These are phyloP conservation scores for Dendrobium officinale DNA, from an alignment of 106 monocot species.

Conservation along the genomic window DNA sequence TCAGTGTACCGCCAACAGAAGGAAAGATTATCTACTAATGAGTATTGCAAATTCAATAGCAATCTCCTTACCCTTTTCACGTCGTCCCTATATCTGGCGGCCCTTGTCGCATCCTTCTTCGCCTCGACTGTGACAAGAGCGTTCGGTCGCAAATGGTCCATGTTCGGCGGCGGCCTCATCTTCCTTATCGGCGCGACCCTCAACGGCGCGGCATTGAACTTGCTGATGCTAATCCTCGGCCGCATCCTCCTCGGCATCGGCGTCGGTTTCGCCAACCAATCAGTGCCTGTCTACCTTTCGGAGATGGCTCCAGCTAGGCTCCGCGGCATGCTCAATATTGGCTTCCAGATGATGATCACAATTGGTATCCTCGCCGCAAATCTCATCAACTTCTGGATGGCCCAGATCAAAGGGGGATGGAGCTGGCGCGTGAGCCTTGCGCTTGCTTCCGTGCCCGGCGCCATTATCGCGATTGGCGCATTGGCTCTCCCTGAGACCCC, in stretches of 20 bases:
- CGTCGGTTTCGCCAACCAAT: too few relatives aligned
- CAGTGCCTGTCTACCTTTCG: too few relatives aligned
- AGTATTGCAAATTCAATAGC: conserved; percentile 21
- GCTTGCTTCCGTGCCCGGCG: conserved; percentile 28
- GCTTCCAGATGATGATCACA: too few relatives aligned
- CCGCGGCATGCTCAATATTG: too few relatives aligned
- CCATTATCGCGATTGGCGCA: conserved; percentile 29
- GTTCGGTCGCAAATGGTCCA: conserved; percentile 30
- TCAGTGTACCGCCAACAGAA: conserved; percentile 15
- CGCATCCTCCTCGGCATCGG: too few relatives aligned
- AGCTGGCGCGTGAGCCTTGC: conserved; percentile 40
- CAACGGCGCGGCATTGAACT: conserved; percentile 23
- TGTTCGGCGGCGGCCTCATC: conserved; percentile 25
- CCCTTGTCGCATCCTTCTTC: conserved; percentile 26
- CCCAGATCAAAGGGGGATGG: conserved; percentile 26
- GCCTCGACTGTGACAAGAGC: conserved; percentile 21
- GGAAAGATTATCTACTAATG: conserved; percentile 9
- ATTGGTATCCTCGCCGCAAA: too few relatives aligned
- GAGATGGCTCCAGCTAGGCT: too few relatives aligned
- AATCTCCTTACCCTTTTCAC: conserved; percentile 16
- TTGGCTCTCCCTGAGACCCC: conserved; percentile 43
- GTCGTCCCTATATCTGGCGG: conserved; percentile 37
- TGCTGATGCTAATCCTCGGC: conserved; percentile 30
- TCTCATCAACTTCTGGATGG: conserved; percentile 31
- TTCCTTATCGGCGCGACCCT: conserved; percentile 33